Evolutionary conservation across 208 protist species (phyloP).

Genomic region (Trypanosoma melophagium): DNA sequence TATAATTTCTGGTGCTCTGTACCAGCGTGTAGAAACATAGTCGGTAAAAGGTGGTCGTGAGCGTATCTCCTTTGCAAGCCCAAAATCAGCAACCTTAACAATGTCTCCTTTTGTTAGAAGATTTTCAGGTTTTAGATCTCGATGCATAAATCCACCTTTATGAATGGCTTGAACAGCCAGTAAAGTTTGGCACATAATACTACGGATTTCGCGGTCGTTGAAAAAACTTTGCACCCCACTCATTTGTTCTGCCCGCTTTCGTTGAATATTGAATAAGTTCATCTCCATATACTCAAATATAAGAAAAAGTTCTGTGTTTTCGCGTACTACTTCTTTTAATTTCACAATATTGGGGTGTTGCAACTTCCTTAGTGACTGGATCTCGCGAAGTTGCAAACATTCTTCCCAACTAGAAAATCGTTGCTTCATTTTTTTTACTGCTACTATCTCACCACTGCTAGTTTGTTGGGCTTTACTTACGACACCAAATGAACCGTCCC

Average conservation of each 20-base stretch:
- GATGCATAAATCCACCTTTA: slow-evolving; percentile 93
- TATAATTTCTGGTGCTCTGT: slow-evolving; percentile 97
- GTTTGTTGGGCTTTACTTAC: slow-evolving; percentile 94
- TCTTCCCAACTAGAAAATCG: slow-evolving; percentile 98
- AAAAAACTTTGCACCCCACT: slow-evolving; percentile 79
- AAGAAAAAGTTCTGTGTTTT: slow-evolving; percentile 97
- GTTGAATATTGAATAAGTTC: slow-evolving; percentile 96
- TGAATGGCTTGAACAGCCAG: slow-evolving; percentile 87
- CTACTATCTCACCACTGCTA: slow-evolving; percentile 93
- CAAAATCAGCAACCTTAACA: slow-evolving; percentile 98
- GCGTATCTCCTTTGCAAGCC: slow-evolving; percentile 94
- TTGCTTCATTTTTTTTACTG: slow-evolving; percentile 99
- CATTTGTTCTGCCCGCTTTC: slow-evolving; percentile 82
- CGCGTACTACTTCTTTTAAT: slow-evolving; percentile 97
- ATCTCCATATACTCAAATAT: slow-evolving; percentile 98
- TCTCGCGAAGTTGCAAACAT: slow-evolving; percentile 95
- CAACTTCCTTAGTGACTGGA: slow-evolving; percentile 95
- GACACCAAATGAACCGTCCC: slow-evolving; percentile 97
- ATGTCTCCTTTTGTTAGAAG: slow-evolving; percentile 83
- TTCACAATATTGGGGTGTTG: slow-evolving; percentile 98
- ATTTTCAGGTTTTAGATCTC: slow-evolving; percentile 95
- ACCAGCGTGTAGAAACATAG: slow-evolving; percentile 98
- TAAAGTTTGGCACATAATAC: slow-evolving; percentile 93
- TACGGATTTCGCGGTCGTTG: slow-evolving; percentile 93
- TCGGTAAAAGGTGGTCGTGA: slow-evolving; percentile 96